phyloP scores from a whole-genome alignment of 2,329 filamentous ascomycete species.

The Talaromyces piceae region DNA sequence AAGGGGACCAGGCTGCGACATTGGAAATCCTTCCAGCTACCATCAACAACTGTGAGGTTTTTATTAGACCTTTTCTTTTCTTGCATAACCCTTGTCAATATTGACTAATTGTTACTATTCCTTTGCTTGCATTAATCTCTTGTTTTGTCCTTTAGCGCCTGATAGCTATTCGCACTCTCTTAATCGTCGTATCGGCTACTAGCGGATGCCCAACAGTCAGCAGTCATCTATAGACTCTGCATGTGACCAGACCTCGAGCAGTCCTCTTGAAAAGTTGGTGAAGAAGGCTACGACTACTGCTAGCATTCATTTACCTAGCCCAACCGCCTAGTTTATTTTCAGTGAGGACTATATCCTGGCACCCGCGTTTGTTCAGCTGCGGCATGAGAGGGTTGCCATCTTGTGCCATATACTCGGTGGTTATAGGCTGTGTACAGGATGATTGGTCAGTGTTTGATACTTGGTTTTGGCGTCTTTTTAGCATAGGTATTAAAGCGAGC shows the following conservation, averaged over 20 bases:
- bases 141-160: background rate
- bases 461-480: background rate
- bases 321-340: background rate
- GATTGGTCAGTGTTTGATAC: background rate
- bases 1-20: background rate
- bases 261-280: background rate
- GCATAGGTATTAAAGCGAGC: background rate
- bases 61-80: background rate
- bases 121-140: background rate
- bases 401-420: background rate
- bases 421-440: background rate
- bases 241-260: background rate
- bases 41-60: background rate
- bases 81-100: background rate
- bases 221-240: background rate
- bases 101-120: too few relatives aligned
- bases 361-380: background rate
- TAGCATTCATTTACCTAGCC: background rate
- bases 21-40: background rate
- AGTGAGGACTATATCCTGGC: background rate
- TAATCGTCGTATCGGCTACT: background rate
- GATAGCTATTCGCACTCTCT: background rate
- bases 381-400: background rate
- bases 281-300: background rate
- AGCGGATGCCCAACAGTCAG: background rate